Evolutionary conservation across 805 yeast species (phyloP).

Genomic region (Suhomyces xylopsoci): DNA sequence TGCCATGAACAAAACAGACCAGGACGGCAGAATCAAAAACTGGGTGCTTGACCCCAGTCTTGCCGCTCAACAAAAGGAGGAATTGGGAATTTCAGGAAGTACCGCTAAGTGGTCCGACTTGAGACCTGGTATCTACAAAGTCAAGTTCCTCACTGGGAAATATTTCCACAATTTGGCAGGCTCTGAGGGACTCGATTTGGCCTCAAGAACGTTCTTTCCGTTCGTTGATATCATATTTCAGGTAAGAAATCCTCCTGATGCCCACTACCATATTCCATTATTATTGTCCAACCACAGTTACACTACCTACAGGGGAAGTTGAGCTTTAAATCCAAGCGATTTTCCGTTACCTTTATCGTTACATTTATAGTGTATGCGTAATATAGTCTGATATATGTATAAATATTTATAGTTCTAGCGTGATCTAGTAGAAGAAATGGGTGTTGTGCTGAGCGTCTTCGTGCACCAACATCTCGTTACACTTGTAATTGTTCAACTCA

Average conservation of each 20-base stretch:
- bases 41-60: constrained; percentile 56
- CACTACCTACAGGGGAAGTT: constrained; percentile 87
- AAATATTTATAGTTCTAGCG: neutral
- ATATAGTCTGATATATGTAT: neutral
- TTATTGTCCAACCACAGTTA: constrained; percentile 82
- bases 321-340: neutral
- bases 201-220: constrained; percentile 71
- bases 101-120: constrained; percentile 44
- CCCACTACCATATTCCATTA: constrained; percentile 88
- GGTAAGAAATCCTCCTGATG: constrained; percentile 62
- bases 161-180: constrained; percentile 45
- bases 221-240: constrained; percentile 77
- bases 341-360: neutral
- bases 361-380: neutral
- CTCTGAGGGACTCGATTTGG: constrained; percentile 9
- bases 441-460: constrained; percentile 58
- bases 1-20: constrained; percentile 68
- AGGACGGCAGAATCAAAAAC: constrained; percentile 72
- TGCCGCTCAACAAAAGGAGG: constrained; percentile 7
- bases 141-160: constrained; percentile 71
- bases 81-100: constrained; percentile 26
- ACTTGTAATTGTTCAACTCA: constrained; percentile 64
- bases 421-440: constrained; percentile 53
- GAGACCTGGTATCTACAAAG: constrained; percentile 65
- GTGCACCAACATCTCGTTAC: constrained; percentile 66